phyloP scores from a whole-genome alignment of 2,329 filamentous ascomycete species.

The Colletotrichum spaethianum region DNA sequence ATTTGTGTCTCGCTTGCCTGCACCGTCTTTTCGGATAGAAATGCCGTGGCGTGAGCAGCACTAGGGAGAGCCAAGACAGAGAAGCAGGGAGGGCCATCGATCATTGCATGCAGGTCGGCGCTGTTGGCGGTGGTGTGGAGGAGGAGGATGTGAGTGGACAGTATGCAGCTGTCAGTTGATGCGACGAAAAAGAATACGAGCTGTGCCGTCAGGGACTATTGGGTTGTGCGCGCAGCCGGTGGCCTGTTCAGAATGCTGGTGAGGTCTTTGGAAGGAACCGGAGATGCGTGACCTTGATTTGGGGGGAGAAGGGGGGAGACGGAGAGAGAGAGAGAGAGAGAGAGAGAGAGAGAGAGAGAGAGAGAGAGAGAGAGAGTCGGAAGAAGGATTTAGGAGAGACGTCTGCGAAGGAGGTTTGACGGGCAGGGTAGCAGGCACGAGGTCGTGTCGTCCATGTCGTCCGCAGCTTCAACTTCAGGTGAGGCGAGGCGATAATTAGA shows the following conservation, averaged over 20 bases:
- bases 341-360: too few species aligned
- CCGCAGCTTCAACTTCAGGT: constrained; percentile 39
- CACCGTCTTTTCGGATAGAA: constrained; percentile 21
- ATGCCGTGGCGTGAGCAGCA: background rate
- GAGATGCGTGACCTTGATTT: background rate
- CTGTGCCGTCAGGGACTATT: constrained; percentile 26
- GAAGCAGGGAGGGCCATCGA: constrained; percentile 7
- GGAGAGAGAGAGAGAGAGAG: background rate
- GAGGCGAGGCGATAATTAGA: constrained; percentile 14
- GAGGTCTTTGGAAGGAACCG: background rate
- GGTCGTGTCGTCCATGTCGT: background rate
- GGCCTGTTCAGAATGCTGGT: background rate
- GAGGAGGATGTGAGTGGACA: constrained; percentile 13
- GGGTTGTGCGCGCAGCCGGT: background rate
- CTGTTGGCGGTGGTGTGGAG: constrained; percentile 16
- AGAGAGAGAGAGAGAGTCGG: constrained; percentile 2
- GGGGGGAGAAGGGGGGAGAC: too few species aligned
- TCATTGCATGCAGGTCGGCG: constrained; percentile 18
- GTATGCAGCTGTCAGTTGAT: constrained; percentile 37
- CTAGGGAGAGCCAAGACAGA: background rate
- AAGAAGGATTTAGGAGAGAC: background rate
- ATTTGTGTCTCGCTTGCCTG: constrained; percentile 11
- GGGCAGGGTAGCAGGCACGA: background rate
- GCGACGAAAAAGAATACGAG: constrained; percentile 26
- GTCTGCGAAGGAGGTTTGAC: constrained; percentile 21